phyloP scores from a whole-genome alignment of 2,329 filamentous ascomycete species.

The Xylariales sp. region DNA sequence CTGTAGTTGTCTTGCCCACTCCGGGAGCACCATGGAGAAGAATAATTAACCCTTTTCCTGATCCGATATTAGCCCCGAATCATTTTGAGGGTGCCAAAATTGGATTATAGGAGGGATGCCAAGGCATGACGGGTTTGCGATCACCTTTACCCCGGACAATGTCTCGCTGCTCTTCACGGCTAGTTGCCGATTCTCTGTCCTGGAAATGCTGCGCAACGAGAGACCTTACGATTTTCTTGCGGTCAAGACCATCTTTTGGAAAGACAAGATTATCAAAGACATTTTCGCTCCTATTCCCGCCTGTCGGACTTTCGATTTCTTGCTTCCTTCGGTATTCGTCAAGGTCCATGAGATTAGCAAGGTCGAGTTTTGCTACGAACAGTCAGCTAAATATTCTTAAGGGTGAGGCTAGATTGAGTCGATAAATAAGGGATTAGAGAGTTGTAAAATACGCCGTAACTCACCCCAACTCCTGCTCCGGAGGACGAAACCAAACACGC shows the following conservation, averaged over 20 bases:
- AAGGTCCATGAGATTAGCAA: not conserved
- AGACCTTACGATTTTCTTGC: conserved; percentile 47
- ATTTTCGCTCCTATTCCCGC: not conserved
- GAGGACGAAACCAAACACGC: conserved; percentile 51
- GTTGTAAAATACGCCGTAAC: conserved; percentile 9
- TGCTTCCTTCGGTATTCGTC: too few relatives aligned
- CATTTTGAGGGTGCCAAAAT: too few relatives aligned
- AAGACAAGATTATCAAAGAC: conserved; percentile 48
- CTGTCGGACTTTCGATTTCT: too few relatives aligned
- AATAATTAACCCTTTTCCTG: conserved; percentile 38
- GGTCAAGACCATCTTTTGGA: conserved; percentile 22
- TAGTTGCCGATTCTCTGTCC: conserved; percentile 39
- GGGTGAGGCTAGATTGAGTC: too few relatives aligned
- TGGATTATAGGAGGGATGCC: too few relatives aligned
- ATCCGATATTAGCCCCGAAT: not conserved
- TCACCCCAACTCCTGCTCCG: conserved; percentile 51
- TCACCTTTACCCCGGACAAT: conserved; percentile 51
- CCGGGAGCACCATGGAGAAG: conserved; percentile 41
- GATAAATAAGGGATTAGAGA: too few relatives aligned
- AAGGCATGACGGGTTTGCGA: too few relatives aligned
- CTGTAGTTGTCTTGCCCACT: conserved; percentile 40
- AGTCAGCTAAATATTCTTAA: too few relatives aligned
- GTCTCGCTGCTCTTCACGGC: conserved; percentile 45
- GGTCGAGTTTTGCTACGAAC: conserved; percentile 32
- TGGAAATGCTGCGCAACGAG: conserved; percentile 51